Conservation (phyloP, 768 basidiomycete genomes). For the Lactarius trivialis region DNA sequence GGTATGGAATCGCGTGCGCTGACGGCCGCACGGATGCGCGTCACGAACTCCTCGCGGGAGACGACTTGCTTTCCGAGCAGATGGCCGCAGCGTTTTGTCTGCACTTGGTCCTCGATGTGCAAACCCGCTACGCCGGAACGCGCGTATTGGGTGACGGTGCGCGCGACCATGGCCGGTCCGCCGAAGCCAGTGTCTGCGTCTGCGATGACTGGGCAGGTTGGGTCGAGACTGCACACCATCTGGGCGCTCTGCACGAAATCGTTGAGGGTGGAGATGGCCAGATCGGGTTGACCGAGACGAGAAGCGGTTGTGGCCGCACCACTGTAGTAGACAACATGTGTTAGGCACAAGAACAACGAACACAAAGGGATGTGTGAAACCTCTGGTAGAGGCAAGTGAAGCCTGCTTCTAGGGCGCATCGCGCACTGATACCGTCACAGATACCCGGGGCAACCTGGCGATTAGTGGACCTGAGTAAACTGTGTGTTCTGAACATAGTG, state of each 20-base stretch:
- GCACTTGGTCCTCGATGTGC: slow-evolving; percentile 80
- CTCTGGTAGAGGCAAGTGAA: slow-evolving; percentile 75
- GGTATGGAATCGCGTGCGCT: slow-evolving; percentile 70
- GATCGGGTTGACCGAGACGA: slow-evolving; percentile 68
- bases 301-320: slow-evolving; percentile 80
- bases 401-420: slow-evolving; percentile 74
- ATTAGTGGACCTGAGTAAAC: background rate
- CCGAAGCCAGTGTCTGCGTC: slow-evolving; percentile 79
- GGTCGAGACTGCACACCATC: slow-evolving; percentile 63
- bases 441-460: slow-evolving; percentile 67
- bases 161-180: slow-evolving; percentile 67
- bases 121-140: slow-evolving; percentile 65
- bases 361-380: slow-evolving; percentile 27
- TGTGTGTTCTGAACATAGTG: background rate
- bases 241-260: slow-evolving; percentile 70
- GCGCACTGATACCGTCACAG: slow-evolving; percentile 73
- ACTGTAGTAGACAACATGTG: slow-evolving; percentile 30
- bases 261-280: slow-evolving; percentile 71
- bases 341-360: background rate
- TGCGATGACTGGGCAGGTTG: slow-evolving; percentile 64
- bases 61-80: slow-evolving; percentile 78
- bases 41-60: slow-evolving; percentile 67
- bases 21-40: slow-evolving; percentile 71
- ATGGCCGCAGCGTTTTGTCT: slow-evolving; percentile 77
- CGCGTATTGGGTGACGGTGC: slow-evolving; percentile 66